A percentile compares a stretch with the other conserved stretches of the same genome.
Conservation (phyloP, 305 asterid genomes). For the Striga hermonthica region DNA sequence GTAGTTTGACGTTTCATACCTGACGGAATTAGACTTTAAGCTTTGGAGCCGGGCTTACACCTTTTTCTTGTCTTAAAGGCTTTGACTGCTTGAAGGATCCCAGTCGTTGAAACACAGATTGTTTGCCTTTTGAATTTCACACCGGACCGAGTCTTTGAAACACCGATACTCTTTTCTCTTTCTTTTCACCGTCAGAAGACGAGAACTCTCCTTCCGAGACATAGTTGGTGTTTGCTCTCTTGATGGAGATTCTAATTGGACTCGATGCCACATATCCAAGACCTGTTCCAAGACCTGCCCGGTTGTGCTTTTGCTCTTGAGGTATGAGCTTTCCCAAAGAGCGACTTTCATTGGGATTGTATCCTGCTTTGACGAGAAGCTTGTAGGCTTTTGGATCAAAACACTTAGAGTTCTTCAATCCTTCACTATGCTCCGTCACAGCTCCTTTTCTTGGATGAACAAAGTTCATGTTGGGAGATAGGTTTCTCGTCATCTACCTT, state of each 20-base stretch:
- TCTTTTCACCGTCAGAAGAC: background rate
- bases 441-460: background rate
- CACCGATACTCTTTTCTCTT: background rate
- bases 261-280: background rate
- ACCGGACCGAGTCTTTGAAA: background rate
- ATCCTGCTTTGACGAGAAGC: background rate
- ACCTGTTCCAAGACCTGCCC: background rate
- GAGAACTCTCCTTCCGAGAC: background rate
- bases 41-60: background rate
- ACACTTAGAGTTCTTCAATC: background rate
- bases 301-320: background rate
- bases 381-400: background rate
- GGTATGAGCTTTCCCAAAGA: background rate
- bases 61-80: background rate
- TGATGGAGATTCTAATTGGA: background rate
- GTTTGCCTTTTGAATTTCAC: background rate
- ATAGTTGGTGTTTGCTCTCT: background rate
- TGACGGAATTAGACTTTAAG: background rate
- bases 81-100: background rate
- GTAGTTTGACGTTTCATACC: background rate
- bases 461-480: background rate
- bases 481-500: background rate
- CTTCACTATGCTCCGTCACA: background rate
- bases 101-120: background rate
- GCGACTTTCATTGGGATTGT: background rate